Percentiles rank a stretch among this genome's conserved stretches.
Conservation (phyloP, 1,284 basidiomycete genomes). For the Austroboletus sp. region DNA sequence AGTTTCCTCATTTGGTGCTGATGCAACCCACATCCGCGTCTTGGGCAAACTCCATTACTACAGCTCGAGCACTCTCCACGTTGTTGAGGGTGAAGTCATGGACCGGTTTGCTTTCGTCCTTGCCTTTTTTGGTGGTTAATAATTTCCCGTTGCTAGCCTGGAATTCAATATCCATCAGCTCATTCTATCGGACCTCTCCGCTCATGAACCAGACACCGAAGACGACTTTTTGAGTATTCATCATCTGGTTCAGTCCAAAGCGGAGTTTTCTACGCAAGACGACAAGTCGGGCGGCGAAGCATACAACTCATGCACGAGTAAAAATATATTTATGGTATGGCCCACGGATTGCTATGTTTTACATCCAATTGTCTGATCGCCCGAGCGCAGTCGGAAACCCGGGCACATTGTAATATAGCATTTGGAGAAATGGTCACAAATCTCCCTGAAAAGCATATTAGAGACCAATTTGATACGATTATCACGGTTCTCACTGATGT, state of each 20-base stretch:
- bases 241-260: constrained; percentile 55
- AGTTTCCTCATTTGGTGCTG: no score
- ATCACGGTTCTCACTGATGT: constrained; percentile 58
- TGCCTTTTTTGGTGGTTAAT: background rate
- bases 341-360: background rate
- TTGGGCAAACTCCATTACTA: no score
- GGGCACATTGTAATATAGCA: constrained; percentile 68
- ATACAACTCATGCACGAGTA: background rate
- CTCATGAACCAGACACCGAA: constrained; percentile 49
- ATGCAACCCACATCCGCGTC: no score
- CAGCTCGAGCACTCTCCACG: background rate
- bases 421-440: constrained; percentile 68
- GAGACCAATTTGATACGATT: constrained; percentile 43
- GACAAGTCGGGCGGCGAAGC: background rate
- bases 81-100: constrained; percentile 12
- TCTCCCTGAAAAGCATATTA: constrained; percentile 51
- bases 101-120: constrained; percentile 23
- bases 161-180: constrained; percentile 76
- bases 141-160: constrained; percentile 38
- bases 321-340: constrained; percentile 25
- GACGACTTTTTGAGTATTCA: constrained; percentile 46
- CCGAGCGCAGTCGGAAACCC: constrained; percentile 45
- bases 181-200: constrained; percentile 75
- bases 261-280: constrained; percentile 33
- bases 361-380: constrained; percentile 8